Conservation (phyloP, 345 rosid genomes). For the Orychophragmus violaceus region DNA sequence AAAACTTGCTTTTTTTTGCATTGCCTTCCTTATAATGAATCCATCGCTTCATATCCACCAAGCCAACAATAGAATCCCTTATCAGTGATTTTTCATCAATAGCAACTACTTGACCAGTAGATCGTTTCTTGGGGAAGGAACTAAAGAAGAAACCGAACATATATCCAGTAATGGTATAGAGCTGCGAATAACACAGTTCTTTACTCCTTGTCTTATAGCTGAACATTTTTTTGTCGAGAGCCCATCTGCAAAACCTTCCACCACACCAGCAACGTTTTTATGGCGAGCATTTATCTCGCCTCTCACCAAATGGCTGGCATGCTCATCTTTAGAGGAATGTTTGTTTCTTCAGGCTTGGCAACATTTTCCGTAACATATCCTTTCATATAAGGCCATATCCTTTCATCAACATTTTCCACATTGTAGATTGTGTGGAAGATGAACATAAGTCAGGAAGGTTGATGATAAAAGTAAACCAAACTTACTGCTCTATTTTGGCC, state of each 20-base stretch:
- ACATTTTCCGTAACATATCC: constrained; percentile 43
- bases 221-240: not conserved
- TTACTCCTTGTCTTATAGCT: constrained; percentile 19
- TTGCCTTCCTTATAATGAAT: constrained; percentile 38
- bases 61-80: constrained; percentile 64
- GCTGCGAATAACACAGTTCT: constrained; percentile 3
- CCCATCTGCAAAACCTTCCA: no score
- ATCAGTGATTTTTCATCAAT: constrained; percentile 56
- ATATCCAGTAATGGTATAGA: not conserved
- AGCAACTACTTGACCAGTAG: constrained; percentile 79
- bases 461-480: no score
- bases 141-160: constrained; percentile 29
- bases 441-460: no score
- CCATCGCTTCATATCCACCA: constrained; percentile 67
- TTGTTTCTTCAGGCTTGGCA: constrained; percentile 31
- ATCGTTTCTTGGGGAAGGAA: constrained; percentile 60
- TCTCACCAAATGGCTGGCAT: not conserved
- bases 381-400: constrained; percentile 87
- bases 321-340: constrained; percentile 21
- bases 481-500: constrained; percentile 93
- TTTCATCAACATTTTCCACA: constrained; percentile 55
- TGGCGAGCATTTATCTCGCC: not conserved
- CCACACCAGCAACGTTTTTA: no score
- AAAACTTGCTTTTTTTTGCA: constrained; percentile 32
- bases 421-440: no score